These are phyloP conservation scores for Mycena polygramma DNA, from an alignment of 768 basidiomycete genomes.

Conservation along the genomic window DNA sequence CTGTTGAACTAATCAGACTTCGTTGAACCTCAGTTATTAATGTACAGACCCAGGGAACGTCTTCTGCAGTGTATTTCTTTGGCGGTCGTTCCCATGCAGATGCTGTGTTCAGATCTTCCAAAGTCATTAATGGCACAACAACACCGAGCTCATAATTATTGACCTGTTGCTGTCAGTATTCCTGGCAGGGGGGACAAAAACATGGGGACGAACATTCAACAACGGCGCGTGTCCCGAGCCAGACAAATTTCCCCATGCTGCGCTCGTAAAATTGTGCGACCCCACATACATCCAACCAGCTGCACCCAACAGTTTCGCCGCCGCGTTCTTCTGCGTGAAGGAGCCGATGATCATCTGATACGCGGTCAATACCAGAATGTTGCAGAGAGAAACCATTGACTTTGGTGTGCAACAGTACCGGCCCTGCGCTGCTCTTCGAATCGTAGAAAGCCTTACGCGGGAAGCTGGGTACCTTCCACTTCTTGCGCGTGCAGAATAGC, in stretches of 20 bases:
- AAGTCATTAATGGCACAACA: constrained; percentile 75
- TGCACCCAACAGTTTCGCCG: constrained; percentile 53
- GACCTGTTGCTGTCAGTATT: constrained; percentile 57
- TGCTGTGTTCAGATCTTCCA: constrained; percentile 66
- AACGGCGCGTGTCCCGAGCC: constrained; percentile 79
- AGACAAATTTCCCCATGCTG: constrained; percentile 89
- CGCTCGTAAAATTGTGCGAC: constrained; percentile 92
- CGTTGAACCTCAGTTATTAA: background rate
- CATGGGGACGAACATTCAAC: constrained; percentile 68
- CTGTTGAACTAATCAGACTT: background rate
- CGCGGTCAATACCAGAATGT: background rate
- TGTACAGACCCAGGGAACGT: constrained; percentile 85
- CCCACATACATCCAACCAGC: constrained; percentile 89
- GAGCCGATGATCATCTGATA: constrained; percentile 79
- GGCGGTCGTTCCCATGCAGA: constrained; percentile 88
- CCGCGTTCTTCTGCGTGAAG: constrained; percentile 52
- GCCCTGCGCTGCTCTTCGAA: constrained; percentile 84
- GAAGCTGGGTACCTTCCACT: constrained; percentile 80
- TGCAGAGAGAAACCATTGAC: constrained; percentile 51
- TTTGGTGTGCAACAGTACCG: constrained; percentile 94
- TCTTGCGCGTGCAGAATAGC: constrained; percentile 83
- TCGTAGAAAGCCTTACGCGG: constrained; percentile 81
- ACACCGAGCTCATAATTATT: constrained; percentile 92
- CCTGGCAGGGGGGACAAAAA: too few species aligned
- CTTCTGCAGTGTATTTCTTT: constrained; percentile 72